phyloP scores from a whole-genome alignment of 2,329 filamentous ascomycete genomes.

The Sporothrix dimorphospora region DNA sequence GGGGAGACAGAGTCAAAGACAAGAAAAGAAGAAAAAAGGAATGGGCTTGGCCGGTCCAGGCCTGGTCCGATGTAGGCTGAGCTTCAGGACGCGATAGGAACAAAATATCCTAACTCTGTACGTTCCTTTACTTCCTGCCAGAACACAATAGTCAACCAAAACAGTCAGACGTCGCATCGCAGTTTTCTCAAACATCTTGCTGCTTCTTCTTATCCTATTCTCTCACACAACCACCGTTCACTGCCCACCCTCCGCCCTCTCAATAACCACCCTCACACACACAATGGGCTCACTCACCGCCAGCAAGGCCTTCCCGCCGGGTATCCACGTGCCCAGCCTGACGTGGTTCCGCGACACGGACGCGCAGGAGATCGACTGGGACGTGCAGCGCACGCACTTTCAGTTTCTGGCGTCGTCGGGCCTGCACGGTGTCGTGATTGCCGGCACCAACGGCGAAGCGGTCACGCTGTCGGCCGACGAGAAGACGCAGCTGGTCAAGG shows the following conservation, averaged over 20 bases:
- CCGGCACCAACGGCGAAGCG: conserved; percentile 75
- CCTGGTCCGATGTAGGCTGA: conserved; percentile 15
- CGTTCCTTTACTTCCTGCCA: neutral
- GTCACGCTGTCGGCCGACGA: conserved; percentile 69
- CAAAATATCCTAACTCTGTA: neutral
- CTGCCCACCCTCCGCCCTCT: neutral
- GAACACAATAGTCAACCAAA: neutral
- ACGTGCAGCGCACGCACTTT: conserved; percentile 55
- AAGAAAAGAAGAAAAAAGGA: neutral
- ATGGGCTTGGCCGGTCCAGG: neutral
- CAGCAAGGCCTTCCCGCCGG: conserved; percentile 43
- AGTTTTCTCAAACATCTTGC: neutral
- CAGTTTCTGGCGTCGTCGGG: conserved; percentile 58
- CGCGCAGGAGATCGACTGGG: conserved; percentile 59
- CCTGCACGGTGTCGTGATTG: conserved; percentile 64
- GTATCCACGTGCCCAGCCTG: conserved; percentile 60
- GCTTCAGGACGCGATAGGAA: neutral
- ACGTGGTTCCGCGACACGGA: conserved; percentile 56
- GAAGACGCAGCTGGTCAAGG: conserved; percentile 62
- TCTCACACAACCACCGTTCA: too few species aligned
- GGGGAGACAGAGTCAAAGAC: neutral
- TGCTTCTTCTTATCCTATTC: too few species aligned
- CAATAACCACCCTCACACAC: neutral
- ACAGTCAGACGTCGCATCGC: neutral
- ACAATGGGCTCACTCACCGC: conserved; percentile 24